Conservation (phyloP, 352 stramenopile species). For the Globisporangium canariense region DNA sequence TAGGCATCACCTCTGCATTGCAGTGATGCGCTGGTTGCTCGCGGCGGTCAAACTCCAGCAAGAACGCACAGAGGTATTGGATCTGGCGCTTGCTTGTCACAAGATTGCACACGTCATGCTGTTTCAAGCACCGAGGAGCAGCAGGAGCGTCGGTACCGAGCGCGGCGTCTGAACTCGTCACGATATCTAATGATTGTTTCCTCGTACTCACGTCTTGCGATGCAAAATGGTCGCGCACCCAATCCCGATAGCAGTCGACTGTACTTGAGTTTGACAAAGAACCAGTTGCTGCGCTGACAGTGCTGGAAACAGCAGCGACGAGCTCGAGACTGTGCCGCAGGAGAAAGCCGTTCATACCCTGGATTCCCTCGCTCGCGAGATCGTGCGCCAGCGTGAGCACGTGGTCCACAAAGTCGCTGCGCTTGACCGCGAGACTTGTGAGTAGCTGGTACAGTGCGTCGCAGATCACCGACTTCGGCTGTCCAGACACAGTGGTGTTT, state of each 20-base stretch:
- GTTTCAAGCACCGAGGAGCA: constrained; percentile 5
- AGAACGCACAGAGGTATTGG: constrained; percentile 36
- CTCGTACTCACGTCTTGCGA: neutral
- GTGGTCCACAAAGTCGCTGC: constrained; percentile 14
- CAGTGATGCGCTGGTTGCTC: neutral
- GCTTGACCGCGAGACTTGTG: constrained; percentile 10
- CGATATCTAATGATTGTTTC: neutral
- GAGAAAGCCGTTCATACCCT: constrained; percentile 11
- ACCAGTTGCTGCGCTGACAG: neutral
- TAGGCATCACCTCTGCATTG: neutral
- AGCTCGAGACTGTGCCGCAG: constrained; percentile 29
- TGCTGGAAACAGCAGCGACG: constrained; percentile 14
- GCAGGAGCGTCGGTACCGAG: neutral
- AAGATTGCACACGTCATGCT: constrained; percentile 12
- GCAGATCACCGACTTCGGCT: constrained; percentile 5
- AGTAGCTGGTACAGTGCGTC: constrained; percentile 17
- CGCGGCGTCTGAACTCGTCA: neutral
- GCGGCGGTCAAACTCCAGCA: constrained; percentile 31
- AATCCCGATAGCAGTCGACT: constrained; percentile 20
- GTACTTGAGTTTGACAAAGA: neutral
- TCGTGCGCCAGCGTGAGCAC: constrained; percentile 33
- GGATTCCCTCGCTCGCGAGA: constrained; percentile 25
- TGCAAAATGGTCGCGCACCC: constrained; percentile 27
- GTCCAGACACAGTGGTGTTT: neutral
- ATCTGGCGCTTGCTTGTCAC: constrained; percentile 32